phyloP scores from a whole-genome alignment of 441 rosid species.

The Brassica balearica region DNA sequence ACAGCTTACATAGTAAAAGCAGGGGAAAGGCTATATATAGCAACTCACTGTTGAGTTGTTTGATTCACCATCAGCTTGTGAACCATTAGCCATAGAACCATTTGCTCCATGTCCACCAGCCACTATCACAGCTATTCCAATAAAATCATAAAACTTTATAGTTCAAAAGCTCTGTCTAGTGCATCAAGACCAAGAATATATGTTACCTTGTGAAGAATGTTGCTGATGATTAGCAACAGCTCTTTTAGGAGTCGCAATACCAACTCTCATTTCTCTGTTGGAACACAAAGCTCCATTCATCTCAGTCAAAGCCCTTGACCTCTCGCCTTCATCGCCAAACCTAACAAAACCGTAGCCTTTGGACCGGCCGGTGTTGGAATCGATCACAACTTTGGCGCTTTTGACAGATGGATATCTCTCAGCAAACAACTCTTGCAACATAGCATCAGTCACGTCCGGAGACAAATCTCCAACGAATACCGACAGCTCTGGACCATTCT shows the following conservation, averaged over 20 bases:
- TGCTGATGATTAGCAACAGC: slow-evolving; percentile 84
- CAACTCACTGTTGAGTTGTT: slow-evolving; percentile 87
- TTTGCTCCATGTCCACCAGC: slow-evolving; percentile 85
- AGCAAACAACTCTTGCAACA: slow-evolving; percentile 65
- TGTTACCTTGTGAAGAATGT: slow-evolving; percentile 85
- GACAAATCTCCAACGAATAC: slow-evolving; percentile 80
- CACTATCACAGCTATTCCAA: slow-evolving; percentile 70
- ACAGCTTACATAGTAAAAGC: slow-evolving; percentile 20
- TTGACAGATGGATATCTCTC: slow-evolving; percentile 67
- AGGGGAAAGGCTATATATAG: slow-evolving; percentile 10
- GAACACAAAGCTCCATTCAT: slow-evolving; percentile 75
- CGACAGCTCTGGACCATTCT: slow-evolving; percentile 68
- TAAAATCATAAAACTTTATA: slow-evolving; percentile 31
- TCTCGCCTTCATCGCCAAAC: slow-evolving; percentile 74
- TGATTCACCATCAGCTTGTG: slow-evolving; percentile 77
- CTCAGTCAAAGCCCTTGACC: slow-evolving; percentile 70
- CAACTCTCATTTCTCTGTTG: slow-evolving; percentile 92
- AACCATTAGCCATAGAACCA: slow-evolving; percentile 64
- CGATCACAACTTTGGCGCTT: slow-evolving; percentile 77
- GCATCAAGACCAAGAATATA: slow-evolving; percentile 5
- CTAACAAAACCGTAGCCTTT: slow-evolving; percentile 89
- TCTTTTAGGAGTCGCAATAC: slow-evolving; percentile 94
- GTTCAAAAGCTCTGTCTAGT: slow-evolving; percentile 14
- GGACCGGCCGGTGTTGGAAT: slow-evolving; percentile 75
- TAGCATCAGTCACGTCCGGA: slow-evolving; percentile 68